Percentiles rank a stretch among this genome's conserved stretches.
These are phyloP conservation scores for Ogataea ramenticola DNA, from an alignment of 805 yeast species.

Conservation along the genomic window DNA sequence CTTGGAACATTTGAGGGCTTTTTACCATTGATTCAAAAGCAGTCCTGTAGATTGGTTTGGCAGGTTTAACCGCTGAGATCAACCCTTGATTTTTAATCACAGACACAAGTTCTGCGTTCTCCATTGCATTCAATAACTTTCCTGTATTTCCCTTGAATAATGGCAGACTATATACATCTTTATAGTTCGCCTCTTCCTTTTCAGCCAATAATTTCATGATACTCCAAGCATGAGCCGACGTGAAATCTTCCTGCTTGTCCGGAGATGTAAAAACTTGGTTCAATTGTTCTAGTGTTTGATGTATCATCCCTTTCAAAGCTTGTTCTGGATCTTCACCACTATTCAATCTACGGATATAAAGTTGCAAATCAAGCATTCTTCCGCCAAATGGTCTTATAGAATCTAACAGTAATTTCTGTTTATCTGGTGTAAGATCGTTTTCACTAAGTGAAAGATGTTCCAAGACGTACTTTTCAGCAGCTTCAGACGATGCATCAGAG, in stretches of 20 bases:
- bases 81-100: slow-evolving; percentile 75
- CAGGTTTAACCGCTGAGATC: slow-evolving; percentile 57
- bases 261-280: slow-evolving; percentile 61
- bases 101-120: slow-evolving; percentile 68
- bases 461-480: slow-evolving; percentile 65
- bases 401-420: slow-evolving; percentile 35
- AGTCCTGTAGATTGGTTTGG: slow-evolving; percentile 76
- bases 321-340: slow-evolving; percentile 79
- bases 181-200: slow-evolving; percentile 36
- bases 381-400: slow-evolving; percentile 83
- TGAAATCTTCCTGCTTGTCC: slow-evolving; percentile 40
- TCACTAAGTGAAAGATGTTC: slow-evolving; percentile 31
- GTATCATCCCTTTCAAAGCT: slow-evolving; percentile 74
- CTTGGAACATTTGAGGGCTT: slow-evolving; percentile 48
- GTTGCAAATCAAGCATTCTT: slow-evolving; percentile 87
- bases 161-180: slow-evolving; percentile 48
- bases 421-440: slow-evolving; percentile 18
- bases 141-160: slow-evolving; percentile 51
- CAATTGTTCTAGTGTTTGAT: slow-evolving; percentile 81
- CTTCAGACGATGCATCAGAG: slow-evolving; percentile 70
- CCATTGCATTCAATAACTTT: slow-evolving; percentile 60
- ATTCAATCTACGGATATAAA: slow-evolving; percentile 78
- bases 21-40: slow-evolving; percentile 64
- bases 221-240: slow-evolving; percentile 83
- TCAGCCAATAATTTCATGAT: slow-evolving; percentile 58